Conservation (phyloP, 2,329 filamentous ascomycete genomes). For the Pleurostoma richardsiae region DNA sequence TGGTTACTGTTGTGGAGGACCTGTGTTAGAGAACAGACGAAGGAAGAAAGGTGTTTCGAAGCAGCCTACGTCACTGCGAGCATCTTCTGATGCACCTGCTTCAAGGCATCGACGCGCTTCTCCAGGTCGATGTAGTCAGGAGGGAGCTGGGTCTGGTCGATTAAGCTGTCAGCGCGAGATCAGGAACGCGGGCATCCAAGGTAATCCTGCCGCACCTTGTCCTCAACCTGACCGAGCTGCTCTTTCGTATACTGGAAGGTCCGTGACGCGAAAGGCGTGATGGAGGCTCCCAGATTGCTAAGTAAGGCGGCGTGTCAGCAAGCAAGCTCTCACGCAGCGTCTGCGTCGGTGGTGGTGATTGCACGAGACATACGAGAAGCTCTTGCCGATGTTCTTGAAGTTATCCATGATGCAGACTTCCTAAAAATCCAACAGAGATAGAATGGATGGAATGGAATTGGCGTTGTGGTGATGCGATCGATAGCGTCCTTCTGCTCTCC, state of each 20-base stretch:
- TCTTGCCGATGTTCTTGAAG: slow-evolving; percentile 54
- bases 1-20: slow-evolving; percentile 59
- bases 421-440: no score
- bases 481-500: no score
- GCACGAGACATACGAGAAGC: slow-evolving; percentile 39
- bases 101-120: slow-evolving; percentile 96
- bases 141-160: slow-evolving; percentile 79
- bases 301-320: slow-evolving; percentile 15
- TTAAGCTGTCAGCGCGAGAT: slow-evolving; percentile 1
- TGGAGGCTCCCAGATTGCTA: slow-evolving; percentile 64
- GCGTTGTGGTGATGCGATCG: no score
- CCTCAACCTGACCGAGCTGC: slow-evolving; percentile 89
- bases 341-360: no score
- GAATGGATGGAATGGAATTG: no score
- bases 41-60: slow-evolving; percentile 2
- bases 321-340: no score
- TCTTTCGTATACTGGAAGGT: slow-evolving; percentile 98
- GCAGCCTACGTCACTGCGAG: slow-evolving; percentile 85
- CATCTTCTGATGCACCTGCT: slow-evolving; percentile 95
- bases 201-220: slow-evolving; percentile 60
- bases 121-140: slow-evolving; percentile 97
- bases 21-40: background rate
- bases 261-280: slow-evolving; percentile 88
- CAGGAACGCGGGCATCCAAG: background rate
- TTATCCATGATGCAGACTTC: slow-evolving; percentile 39